Evolutionary conservation across 345 rosid genomes (phyloP), one percentile per base, ranked within the genome.

Genomic region (Hibiscus tridactylites): DNA sequence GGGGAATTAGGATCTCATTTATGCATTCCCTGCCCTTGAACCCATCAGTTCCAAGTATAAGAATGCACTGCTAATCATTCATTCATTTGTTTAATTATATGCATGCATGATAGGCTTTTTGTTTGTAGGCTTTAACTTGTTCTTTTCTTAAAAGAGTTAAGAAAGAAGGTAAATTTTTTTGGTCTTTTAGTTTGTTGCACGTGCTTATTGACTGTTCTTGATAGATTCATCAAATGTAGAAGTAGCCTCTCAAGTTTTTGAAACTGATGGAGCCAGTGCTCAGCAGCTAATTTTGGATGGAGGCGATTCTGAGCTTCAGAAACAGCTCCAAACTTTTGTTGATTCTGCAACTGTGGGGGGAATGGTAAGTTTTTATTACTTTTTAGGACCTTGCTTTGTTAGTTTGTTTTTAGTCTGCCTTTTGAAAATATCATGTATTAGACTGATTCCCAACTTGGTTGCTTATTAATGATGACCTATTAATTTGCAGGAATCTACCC

Each of bases 401-500:
- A 53, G 29, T 33, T 33, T 15, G 3, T n/a, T 33, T 33, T 52
- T 52, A 2, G 15, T 33, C 61, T 69, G 42, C 29, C 4, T 52
- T 68, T 19, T 16, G 26, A 29, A 50, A 39, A 68, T 52, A 13
- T 50, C n/a, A 10, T 2, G 29, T 28, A 26, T 24, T 60, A 12
- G 24, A 71, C 24, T 15, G 29, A 13, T 4, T 54, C 26, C 6
- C 46, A 9, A 28, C 37, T n/a, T 60, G 1, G n/a, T 26, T 60
- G 3, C 39, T 11, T 49, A 74, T 8, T 16, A 35, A 60, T 67
- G 31, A 65, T 39, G 35, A 29, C 35, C 47, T 28, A 50, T 69
- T 73, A 9, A 53, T 67, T 73, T 77, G 68, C 79, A 88, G 93
- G 93, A 86, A 61, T 61, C 79, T 62, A 62, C 78, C 61, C 73